Base-by-base conservation (phyloP, 257 asterid species). In the Solanum medicagineum region DNA sequence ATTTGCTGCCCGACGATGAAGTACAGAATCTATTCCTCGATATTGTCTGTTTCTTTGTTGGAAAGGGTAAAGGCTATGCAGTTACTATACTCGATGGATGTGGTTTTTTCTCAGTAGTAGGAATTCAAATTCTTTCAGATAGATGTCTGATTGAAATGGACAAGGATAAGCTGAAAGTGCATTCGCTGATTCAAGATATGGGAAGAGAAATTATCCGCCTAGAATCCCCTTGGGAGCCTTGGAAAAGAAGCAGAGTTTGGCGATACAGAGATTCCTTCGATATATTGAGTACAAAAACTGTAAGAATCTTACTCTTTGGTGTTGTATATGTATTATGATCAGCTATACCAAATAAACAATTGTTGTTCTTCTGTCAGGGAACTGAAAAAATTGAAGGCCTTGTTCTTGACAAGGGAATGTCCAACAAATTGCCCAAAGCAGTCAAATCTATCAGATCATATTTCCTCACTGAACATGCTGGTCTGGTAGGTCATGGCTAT, bases 151-250 rank as follows among this genome's bases (percentile, higher is more conserved):
- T 87, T 5, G 24, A 24, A 56, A 84, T 77, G n/a, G 68, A 84
- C 16, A 32, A 66, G 3, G 75, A 75, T 20, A 83, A 57, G 24
- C 54, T 86, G 45, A 71, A 17, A 24, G 49, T 83, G 59, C 86
- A 85, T 80, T 71, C 81, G 26, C 40, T 85, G 51, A 54, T 84
- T 84, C 86, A 71, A 71, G 86, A 73, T 60, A 57, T 84, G 83
- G 86, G 83, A 55, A 85, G 69, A 65, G 87, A 80, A 57, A 80
- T 85, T 80, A 44, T 85, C 26, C 81, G 87, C 68, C 32, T 16
- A 80, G 87, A 85, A 66, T 85, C 87, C 15, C 77, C 87, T 63
- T 75, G 45, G 56, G 73, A 85, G 20, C 85, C 87, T 56, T 12
- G 40, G 69, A 66, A 80, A 66, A 69, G 87, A 49, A 85, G 85